A percentile compares a stretch with the other conserved stretches of the same genome.
Conservation (phyloP, 2,329 filamentous ascomycete genomes). For the Emmonsiellopsis sp. region DNA sequence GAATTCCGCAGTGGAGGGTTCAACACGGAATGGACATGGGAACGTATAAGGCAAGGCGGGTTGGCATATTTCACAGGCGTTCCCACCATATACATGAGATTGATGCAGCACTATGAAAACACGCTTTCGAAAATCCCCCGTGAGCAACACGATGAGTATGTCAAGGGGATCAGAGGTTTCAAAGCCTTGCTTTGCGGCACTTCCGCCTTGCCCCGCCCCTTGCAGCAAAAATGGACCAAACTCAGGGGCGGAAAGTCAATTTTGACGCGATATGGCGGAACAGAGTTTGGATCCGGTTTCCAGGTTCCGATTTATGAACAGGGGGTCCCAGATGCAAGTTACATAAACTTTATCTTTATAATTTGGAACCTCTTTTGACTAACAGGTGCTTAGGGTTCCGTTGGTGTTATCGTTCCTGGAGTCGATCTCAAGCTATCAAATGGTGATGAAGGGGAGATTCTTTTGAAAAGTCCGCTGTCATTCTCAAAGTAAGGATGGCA, state of each 20-base stretch:
- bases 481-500: conserved; percentile 26
- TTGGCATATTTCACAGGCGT: conserved; percentile 32
- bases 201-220: conserved; percentile 39
- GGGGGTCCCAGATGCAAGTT: neutral
- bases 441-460: conserved; percentile 41
- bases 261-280: conserved; percentile 35
- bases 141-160: conserved; percentile 25
- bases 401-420: conserved; percentile 20
- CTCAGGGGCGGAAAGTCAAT: conserved; percentile 33
- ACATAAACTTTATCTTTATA: neutral
- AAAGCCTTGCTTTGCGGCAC: conserved; percentile 25
- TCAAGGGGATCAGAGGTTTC: conserved; percentile 28
- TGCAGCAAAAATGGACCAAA: conserved; percentile 42
- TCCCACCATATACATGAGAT: conserved; percentile 35
- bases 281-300: conserved; percentile 36
- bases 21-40: conserved; percentile 29
- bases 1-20: conserved; percentile 35
- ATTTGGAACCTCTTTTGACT: neutral
- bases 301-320: conserved; percentile 33
- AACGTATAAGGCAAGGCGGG: conserved; percentile 25
- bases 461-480: conserved; percentile 31
- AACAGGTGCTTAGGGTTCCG: neutral
- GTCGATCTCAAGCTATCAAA: conserved; percentile 29
- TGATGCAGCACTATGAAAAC: conserved; percentile 25
- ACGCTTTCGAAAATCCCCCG: conserved; percentile 12